Base-by-base conservation (phyloP, 768 basidiomycete species). In the Paxillus rubicundulus region DNA sequence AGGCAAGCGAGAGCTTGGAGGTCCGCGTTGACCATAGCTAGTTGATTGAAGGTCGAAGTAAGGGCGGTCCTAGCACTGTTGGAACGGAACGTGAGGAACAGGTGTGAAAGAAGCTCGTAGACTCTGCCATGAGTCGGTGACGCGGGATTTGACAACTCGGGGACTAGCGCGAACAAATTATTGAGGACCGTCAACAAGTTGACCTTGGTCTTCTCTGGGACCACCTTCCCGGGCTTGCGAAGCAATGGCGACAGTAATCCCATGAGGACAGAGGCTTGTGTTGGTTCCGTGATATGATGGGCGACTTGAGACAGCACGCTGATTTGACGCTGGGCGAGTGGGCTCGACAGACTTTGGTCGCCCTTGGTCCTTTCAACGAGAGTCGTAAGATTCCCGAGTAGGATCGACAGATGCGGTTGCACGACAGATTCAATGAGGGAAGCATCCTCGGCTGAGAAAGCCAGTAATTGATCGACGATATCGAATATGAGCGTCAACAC, bases 191-290 rank as follows among this genome's bases (percentile, higher is more conserved):
- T 82, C 47, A 98, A 75, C 50, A 98, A 69, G 63, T 95, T 82
- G 36, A 82, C 74, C 74, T 98, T 98, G 67, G 87, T 77, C 67
- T 86, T 90, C 72, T 99, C 97, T 0, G 89, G 80, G 0, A 97
- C 81, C 4, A 85, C 66, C 64, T 85, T 90, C 20, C 78, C 68
- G 2, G 92, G 85, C 58, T 85, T 87, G 44, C 87, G 85, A 13
- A 98, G 75, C 24, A 97, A 76, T 1, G 94, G 94, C 0, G 81
- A 71, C 62, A 98, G 86, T 3, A 98, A 76, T 0, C 72, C 63
- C 18, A 93, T 77, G 5, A 98, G 77, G 5, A 80, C 80, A 14
- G 81, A 75, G 1, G 93, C 92, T 62, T 98, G 90, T 0, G 70
- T 66, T 2, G 82, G 74, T 61, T 92, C 84, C 1, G 77, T 73